Percentiles rank a stretch among this genome's conserved stretches.
Evolutionary conservation across 1,139 yeast genomes (phyloP).

Genomic region (Geotrichum citri-aurantii): DNA sequence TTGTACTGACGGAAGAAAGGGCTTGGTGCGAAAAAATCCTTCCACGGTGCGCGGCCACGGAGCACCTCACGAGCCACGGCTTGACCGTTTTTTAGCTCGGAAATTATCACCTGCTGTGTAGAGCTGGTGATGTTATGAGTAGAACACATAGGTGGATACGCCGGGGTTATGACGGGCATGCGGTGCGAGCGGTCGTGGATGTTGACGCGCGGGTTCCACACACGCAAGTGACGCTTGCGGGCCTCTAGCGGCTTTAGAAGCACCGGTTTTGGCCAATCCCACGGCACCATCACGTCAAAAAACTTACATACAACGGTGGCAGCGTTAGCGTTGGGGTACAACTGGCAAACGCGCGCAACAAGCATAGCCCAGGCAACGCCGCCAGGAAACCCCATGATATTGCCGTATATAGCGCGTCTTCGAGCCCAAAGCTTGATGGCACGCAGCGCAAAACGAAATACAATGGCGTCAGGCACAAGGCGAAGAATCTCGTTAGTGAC

Average conservation of each 20-base stretch:
- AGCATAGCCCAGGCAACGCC: slow-evolving; percentile 99
- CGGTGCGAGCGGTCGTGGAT: slow-evolving; percentile 80
- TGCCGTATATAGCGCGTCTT: slow-evolving; percentile 85
- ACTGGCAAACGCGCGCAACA: slow-evolving; percentile 91
- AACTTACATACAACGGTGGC: slow-evolving; percentile 84
- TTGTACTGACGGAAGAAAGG: slow-evolving; percentile 76
- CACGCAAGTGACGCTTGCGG: slow-evolving; percentile 90
- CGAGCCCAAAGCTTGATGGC: slow-evolving; percentile 97
- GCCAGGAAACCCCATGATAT: slow-evolving; percentile 95
- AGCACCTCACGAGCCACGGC: slow-evolving; percentile 64
- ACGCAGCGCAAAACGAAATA: slow-evolving; percentile 84
- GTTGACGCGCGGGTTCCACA: slow-evolving; percentile 92
- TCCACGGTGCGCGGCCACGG: slow-evolving; percentile 61
- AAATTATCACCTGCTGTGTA: slow-evolving; percentile 70
- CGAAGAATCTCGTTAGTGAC: slow-evolving; percentile 89
- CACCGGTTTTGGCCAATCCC: slow-evolving; percentile 99
- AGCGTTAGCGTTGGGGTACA: slow-evolving; percentile 92
- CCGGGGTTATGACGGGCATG: slow-evolving; percentile 99
- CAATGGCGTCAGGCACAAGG: slow-evolving; percentile 86
- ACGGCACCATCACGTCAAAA: slow-evolving; percentile 72
- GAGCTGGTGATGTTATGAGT: slow-evolving; percentile 90
- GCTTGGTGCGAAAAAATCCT: slow-evolving; percentile 67
- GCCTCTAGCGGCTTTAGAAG: slow-evolving; percentile 86
- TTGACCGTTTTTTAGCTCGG: slow-evolving; percentile 69
- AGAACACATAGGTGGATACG: slow-evolving; percentile 98